Evolutionary conservation across 441 rosid genomes (phyloP), one percentile per base, ranked within the genome.

Genomic region (Kokia cookei): DNA sequence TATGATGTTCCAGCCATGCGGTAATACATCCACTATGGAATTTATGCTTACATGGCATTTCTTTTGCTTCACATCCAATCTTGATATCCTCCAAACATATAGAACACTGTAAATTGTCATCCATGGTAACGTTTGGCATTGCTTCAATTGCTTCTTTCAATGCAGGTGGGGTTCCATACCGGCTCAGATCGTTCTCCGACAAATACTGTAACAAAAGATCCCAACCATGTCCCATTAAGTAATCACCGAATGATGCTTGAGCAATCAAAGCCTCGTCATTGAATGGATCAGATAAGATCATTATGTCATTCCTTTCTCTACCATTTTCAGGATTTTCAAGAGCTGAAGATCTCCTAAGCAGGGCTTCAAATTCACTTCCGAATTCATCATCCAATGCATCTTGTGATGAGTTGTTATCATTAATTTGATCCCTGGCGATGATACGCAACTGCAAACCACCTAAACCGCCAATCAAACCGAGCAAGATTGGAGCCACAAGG

Each of bases 1-100:
- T 87, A 53, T 89, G 97, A 68, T 90, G 79, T 59, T 86, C 82
- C 0, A 94, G 93, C 99, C 99, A 94, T 2, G 96, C 92, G 53
- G 85, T 63, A 71, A 94, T 86, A 43, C 99, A 94, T 4, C 26
- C 84, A 9, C 68, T 9, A 64, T 94, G 97, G 71, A 88, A 94
- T 61, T 80, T 88, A 57, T 90, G 97, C 76, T 86, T 89, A 72
- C 92, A 91, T 37, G 94, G 92, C 91, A 91, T 86, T 72, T 93
- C 86, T 73, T 77, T 88, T 11, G 94, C 85, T 76, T 88, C 87
- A 66, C 59, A 74, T 64, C 92, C 87, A 73, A 84, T 55, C 60
- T 83, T 83, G 68, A 84, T 81, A 37, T 86, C 90, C 68, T 90
- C 93, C 78, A 88, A 65, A 47, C 94, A 88, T 5, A 90, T 75